Percentiles rank a stretch among this genome's conserved stretches.
Conservation (phyloP, 345 rosid genomes). For the Euphorbia peplus region DNA sequence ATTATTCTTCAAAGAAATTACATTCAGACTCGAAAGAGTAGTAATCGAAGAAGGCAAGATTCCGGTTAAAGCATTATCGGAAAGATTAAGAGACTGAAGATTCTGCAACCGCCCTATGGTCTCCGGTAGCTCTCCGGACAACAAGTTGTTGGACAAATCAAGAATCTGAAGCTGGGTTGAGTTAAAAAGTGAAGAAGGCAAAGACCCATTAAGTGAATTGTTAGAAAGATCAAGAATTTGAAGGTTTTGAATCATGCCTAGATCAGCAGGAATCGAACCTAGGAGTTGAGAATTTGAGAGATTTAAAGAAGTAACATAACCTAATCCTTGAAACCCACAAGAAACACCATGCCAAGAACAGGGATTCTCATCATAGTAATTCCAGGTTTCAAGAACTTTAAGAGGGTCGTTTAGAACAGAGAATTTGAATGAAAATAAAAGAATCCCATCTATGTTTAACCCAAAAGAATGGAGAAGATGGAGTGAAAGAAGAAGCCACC, state of each 20-base stretch:
- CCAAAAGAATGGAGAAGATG: conserved; percentile 28
- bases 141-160: conserved; percentile 64
- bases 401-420: conserved; percentile 70
- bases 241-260: conserved; percentile 53
- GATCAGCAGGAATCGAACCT: conserved; percentile 70
- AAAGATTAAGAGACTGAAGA: conserved; percentile 58
- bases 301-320: conserved; percentile 50
- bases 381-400: conserved; percentile 56
- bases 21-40: conserved; percentile 39
- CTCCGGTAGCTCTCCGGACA: conserved; percentile 60
- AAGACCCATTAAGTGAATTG: conserved; percentile 76
- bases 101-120: conserved; percentile 38
- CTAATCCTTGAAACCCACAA: conserved; percentile 39
- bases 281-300: conserved; percentile 63
- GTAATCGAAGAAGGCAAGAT: conserved; percentile 47
- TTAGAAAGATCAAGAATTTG: conserved; percentile 67
- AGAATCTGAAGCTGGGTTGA: conserved; percentile 58
- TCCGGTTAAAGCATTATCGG: conserved; percentile 72
- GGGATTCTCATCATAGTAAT: conserved; percentile 52
- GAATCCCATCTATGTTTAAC: conserved; percentile 67
- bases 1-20: conserved; percentile 56
- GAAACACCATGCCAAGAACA: conserved; percentile 81
- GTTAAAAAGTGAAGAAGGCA: conserved; percentile 56
- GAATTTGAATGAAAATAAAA: conserved; percentile 72
- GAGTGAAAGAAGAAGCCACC: conserved; percentile 23